Evolutionary conservation across 805 yeast species (phyloP).

Genomic region (Cyberlindnera suaveolens): DNA sequence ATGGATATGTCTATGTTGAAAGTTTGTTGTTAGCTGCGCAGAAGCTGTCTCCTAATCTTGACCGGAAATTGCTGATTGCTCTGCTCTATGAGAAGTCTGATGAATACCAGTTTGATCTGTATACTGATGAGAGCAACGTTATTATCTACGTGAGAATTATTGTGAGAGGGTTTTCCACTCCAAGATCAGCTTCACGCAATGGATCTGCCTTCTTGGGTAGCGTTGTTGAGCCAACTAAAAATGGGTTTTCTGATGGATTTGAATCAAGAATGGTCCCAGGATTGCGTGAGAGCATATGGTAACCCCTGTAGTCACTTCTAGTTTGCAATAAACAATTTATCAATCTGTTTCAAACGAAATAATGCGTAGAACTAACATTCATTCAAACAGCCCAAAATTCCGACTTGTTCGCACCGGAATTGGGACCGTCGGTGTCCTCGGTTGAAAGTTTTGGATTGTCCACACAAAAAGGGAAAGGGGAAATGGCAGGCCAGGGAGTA

Average conservation of each 20-base stretch:
- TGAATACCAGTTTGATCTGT: neutral
- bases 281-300: too few species aligned
- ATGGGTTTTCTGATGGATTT: neutral
- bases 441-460: neutral
- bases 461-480: neutral
- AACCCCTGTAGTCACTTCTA: too few species aligned
- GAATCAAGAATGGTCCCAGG: neutral
- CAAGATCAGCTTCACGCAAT: neutral
- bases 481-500: neutral
- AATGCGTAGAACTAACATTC: too few species aligned
- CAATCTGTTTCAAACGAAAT: too few species aligned
- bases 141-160: neutral
- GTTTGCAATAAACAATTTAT: too few species aligned
- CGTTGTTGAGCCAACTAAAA: too few species aligned
- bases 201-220: neutral
- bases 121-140: neutral
- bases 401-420: too few species aligned
- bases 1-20: constrained; percentile 1
- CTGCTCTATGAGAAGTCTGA: constrained; percentile 1
- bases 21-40: neutral
- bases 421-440: too few species aligned
- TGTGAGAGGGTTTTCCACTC: neutral
- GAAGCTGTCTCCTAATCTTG: neutral
- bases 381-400: too few species aligned
- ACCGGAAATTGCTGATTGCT: neutral